These are phyloP conservation scores for Alternaria longipes DNA, from an alignment of 2,329 filamentous ascomycete species.

Conservation along the genomic window DNA sequence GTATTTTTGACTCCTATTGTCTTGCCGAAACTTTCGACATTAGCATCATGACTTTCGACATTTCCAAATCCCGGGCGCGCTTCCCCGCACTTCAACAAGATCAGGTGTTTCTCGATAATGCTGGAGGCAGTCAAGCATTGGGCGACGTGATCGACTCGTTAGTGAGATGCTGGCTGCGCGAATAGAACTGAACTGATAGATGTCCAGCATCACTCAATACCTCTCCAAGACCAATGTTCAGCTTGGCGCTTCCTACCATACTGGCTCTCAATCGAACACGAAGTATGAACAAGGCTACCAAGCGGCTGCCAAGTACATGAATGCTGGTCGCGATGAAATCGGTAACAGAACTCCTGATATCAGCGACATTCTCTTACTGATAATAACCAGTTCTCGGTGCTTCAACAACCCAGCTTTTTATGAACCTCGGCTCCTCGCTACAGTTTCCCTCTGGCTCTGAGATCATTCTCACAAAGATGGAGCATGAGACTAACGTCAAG, in stretches of 20 bases:
- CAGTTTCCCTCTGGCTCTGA: slow-evolving; percentile 62
- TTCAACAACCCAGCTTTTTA: slow-evolving; percentile 79
- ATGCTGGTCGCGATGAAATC: slow-evolving; percentile 72
- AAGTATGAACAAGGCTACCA: slow-evolving; percentile 68
- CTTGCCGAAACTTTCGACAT: too few species aligned
- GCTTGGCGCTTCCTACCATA: slow-evolving; percentile 74
- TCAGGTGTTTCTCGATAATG: slow-evolving; percentile 81
- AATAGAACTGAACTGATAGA: neutral
- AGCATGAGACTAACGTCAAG: slow-evolving; percentile 81
- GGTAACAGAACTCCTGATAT: slow-evolving; percentile 49
- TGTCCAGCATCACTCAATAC: slow-evolving; percentile 67
- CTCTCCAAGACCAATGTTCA: slow-evolving; percentile 76
- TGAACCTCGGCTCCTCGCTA: slow-evolving; percentile 65
- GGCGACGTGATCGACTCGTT: slow-evolving; percentile 72
- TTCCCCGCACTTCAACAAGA: slow-evolving; percentile 74
- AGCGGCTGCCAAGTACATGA: slow-evolving; percentile 75
- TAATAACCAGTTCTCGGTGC: slow-evolving; percentile 68
- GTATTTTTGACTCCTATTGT: neutral
- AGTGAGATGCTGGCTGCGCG: slow-evolving; percentile 28
- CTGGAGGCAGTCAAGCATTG: slow-evolving; percentile 76
- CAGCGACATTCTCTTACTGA: neutral
- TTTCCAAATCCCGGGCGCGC: slow-evolving; percentile 64
- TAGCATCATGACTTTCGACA: slow-evolving; percentile 57
- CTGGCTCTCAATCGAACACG: slow-evolving; percentile 67
- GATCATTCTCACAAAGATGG: slow-evolving; percentile 74